Evolutionary conservation across 768 basidiomycete genomes (phyloP), one percentile per base, ranked within the genome.

Genomic region (Tylopilus subfusipes): DNA sequence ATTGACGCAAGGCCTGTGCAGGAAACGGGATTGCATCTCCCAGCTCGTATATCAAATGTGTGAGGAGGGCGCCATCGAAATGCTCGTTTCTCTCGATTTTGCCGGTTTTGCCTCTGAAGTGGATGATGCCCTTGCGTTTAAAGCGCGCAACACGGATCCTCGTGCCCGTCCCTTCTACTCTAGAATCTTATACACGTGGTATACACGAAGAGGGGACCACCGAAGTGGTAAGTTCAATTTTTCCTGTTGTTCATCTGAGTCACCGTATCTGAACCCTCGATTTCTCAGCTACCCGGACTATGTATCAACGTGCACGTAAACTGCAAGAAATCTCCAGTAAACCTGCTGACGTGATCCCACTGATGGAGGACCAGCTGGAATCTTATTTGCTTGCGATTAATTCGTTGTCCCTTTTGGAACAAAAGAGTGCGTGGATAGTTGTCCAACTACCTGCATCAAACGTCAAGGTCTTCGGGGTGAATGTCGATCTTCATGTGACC

Each of bases 181-280:
- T 33, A 82, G 84, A 63, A 91, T 98, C 50, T 73, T 98, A n/a
- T 96, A 97, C 72, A 86, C 92, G 44, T 98, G 93, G 93, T 88
- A 93, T 68, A 82, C 88, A 61, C 79, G 81, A 52, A 79, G 90
- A 68, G 90, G 90, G 25, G 93, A 98, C 69, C 93, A 94, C 73
- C 83, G 93, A 48, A 93, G 83, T 68, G 97, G 96, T 95, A 68
- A 71, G 83, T 77, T 57, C 55, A 42, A 38, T 31, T 39, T 65
- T 50, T 42, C 24, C 55, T 52, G 34, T 52, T 48, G 50, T 53
- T 56, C 31, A 51, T 38, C 30, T 30, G 31, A 42, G 44, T 43
- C 56, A 53, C 25, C 13, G 11, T 57, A 59, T 61, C 62, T 63
- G 58, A 67, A 61, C 67, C 68, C 67, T 61, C 50, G 53, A 48